Evolutionary conservation across 306 rosid genomes (phyloP).

Genomic region (Malus domestica): DNA sequence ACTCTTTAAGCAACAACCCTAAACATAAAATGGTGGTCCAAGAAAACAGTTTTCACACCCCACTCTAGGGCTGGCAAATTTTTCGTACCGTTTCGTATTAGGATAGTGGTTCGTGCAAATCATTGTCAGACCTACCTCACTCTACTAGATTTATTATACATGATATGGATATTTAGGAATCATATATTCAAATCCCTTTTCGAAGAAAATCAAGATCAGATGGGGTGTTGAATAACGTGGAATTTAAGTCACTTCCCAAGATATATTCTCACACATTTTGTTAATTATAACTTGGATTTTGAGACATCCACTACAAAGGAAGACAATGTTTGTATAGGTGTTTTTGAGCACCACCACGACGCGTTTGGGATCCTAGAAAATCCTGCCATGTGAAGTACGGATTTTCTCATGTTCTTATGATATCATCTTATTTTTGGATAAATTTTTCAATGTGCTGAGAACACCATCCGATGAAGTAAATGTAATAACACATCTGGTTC

Average conservation of each 20-base stretch:
- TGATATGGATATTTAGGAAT: constrained; percentile 2
- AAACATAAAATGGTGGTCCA: neutral
- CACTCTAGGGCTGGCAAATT: too few relatives aligned
- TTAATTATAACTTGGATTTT: constrained; percentile 1
- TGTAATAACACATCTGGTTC: too few relatives aligned
- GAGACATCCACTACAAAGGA: neutral
- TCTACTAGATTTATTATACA: neutral
- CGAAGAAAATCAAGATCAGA: neutral
- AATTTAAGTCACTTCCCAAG: neutral
- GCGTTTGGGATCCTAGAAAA: constrained; percentile 6
- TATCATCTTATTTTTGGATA: neutral
- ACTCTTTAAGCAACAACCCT: neutral
- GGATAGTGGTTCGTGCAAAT: too few relatives aligned
- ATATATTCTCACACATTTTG: neutral
- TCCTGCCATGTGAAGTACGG: constrained; percentile 16
- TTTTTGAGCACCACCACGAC: constrained; percentile 6
- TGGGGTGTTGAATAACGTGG: neutral
- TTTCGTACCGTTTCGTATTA: too few relatives aligned
- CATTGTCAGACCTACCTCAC: too few relatives aligned
- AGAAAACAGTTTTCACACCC: too few relatives aligned
- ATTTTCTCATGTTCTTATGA: constrained; percentile 26
- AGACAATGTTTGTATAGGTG: too few relatives aligned
- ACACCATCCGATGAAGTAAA: too few relatives aligned
- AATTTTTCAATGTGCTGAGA: too few relatives aligned
- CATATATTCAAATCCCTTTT: constrained; percentile 7